These are phyloP conservation scores for Nemania serpens DNA, from an alignment of 2,329 filamentous ascomycete species.

Conservation along the genomic window DNA sequence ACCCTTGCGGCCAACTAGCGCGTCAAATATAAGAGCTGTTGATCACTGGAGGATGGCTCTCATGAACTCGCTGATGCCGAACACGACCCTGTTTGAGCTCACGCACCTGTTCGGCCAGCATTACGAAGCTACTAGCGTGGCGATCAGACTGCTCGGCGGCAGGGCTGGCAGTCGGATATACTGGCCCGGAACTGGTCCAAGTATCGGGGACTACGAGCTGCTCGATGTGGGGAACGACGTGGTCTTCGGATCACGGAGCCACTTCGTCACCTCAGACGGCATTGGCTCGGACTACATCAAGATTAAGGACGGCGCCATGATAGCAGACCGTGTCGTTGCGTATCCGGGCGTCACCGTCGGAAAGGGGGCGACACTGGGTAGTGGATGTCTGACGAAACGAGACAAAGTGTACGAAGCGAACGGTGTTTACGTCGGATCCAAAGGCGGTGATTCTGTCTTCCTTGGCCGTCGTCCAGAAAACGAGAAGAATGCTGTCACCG, in stretches of 20 bases:
- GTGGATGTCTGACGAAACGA: conserved; percentile 55
- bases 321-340: conserved; percentile 59
- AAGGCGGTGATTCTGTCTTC: conserved; percentile 20
- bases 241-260: conserved; percentile 61
- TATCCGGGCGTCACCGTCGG: conserved; percentile 57
- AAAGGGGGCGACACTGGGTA: conserved; percentile 55
- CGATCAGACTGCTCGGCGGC: conserved; percentile 55
- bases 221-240: conserved; percentile 62
- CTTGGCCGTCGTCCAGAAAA: conserved; percentile 3
- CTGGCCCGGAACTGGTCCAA: conserved; percentile 61
- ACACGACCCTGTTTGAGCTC: conserved; percentile 50
- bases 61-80: conserved; percentile 51
- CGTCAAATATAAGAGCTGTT: conserved; percentile 42
- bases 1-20: conserved; percentile 42
- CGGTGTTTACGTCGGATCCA: conserved; percentile 24
- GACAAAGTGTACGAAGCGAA: conserved; percentile 46
- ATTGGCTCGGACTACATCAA: conserved; percentile 52
- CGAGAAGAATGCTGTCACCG: background rate
- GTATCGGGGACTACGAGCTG: conserved; percentile 58
- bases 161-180: conserved; percentile 59
- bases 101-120: conserved; percentile 58
- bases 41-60: conserved; percentile 51
- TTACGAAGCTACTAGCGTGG: conserved; percentile 58
- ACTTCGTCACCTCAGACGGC: conserved; percentile 58
- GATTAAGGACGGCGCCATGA: conserved; percentile 57